phyloP scores from a whole-genome alignment of 768 basidiomycete genomes.

The Gloeostereum incarnatum region DNA sequence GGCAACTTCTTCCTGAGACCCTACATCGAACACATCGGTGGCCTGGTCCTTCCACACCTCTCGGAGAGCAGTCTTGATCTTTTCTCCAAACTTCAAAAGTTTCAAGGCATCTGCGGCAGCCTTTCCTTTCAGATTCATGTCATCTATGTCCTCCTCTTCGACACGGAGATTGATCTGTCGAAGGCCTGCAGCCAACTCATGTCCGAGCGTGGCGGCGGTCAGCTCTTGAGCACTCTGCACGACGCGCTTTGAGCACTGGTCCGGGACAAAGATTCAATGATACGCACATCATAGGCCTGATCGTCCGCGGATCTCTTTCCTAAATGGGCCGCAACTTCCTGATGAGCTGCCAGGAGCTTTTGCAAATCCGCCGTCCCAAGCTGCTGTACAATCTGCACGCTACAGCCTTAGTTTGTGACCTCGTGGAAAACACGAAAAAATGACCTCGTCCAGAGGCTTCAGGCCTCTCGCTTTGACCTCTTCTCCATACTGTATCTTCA shows the following conservation, averaged over 20 bases:
- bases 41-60: constrained; percentile 66
- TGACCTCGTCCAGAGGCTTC: constrained; percentile 67
- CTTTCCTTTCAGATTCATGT: constrained; percentile 32
- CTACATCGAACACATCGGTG: constrained; percentile 74
- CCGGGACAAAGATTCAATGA: background rate
- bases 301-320: constrained; percentile 67
- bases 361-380: constrained; percentile 44
- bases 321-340: constrained; percentile 58
- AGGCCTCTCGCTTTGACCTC: constrained; percentile 26
- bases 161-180: constrained; percentile 47
- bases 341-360: constrained; percentile 50
- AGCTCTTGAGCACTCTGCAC: constrained; percentile 82
- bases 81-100: constrained; percentile 39
- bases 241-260: constrained; percentile 1
- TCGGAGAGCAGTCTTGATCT: constrained; percentile 54
- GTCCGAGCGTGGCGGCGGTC: constrained; percentile 69
- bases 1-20: constrained; percentile 69
- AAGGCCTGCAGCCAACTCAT: constrained; percentile 70
- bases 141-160: constrained; percentile 33
- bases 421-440: constrained; percentile 3
- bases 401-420: background rate
- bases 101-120: constrained; percentile 28
- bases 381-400: constrained; percentile 40
- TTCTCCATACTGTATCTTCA: constrained; percentile 31
- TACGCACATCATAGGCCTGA: constrained; percentile 68